A percentile compares a stretch with the other conserved stretches of the same genome.
phyloP scores from a whole-genome alignment of 2,329 filamentous ascomycete genomes.

The Pyrenophora seminiperda region DNA sequence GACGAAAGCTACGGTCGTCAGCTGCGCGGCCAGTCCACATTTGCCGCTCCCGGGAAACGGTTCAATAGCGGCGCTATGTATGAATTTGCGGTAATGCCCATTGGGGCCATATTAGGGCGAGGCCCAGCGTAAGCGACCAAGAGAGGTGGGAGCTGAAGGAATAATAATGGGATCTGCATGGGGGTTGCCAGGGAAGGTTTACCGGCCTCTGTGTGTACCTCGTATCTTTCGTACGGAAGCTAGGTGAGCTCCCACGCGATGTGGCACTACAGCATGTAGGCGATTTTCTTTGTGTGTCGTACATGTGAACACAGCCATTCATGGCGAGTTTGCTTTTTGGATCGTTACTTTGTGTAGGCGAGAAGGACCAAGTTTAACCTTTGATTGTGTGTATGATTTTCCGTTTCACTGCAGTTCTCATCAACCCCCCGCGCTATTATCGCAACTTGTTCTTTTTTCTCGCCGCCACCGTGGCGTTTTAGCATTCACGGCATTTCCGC shows the following conservation, averaged over 20 bases:
- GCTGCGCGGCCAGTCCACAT: conserved; percentile 14
- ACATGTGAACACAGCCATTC: background rate
- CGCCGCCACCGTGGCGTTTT: too few relatives aligned
- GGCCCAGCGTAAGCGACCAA: conserved; percentile 27
- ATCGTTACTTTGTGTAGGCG: background rate
- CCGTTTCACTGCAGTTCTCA: too few relatives aligned
- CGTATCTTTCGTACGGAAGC: conserved; percentile 3
- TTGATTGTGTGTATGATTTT: too few relatives aligned
- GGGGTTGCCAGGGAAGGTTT: conserved; percentile 2
- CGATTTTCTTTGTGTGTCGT: background rate
- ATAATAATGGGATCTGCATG: conserved; percentile 5
- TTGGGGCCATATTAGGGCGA: conserved; percentile 38
- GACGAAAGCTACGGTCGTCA: conserved; percentile 44
- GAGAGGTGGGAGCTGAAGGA: conserved; percentile 2
- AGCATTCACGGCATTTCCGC: too few relatives aligned
- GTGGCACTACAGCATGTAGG: conserved; percentile 10
- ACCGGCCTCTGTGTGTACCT: conserved; percentile 14
- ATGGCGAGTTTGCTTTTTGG: background rate
- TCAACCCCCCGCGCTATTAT: too few relatives aligned
- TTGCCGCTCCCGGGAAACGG: conserved; percentile 5
- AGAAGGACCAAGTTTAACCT: too few relatives aligned
- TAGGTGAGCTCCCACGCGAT: conserved; percentile 13
- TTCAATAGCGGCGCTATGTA: conserved; percentile 12
- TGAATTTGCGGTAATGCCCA: conserved; percentile 29
- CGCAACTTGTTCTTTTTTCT: too few relatives aligned